Evolutionary conservation across 108 stramenopile genomes (phyloP), one percentile per base, ranked within the genome.

Genomic region (Ochromonas danica): DNA sequence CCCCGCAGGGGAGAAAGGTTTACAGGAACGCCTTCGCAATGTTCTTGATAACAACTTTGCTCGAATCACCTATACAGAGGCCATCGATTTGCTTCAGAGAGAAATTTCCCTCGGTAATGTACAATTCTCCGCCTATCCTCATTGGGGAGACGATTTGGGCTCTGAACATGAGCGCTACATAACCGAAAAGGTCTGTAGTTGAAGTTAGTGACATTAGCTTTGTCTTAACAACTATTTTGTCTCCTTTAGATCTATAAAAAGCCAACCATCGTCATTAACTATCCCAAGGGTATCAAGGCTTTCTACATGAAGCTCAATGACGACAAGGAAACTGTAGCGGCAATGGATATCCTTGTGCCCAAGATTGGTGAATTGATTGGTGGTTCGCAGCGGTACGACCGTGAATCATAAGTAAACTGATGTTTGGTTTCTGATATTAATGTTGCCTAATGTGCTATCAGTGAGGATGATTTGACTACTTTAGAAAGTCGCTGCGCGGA

Each of bases 221-320:
- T 41, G 1, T 60, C 25, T 60, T 25, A 22, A 60, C 57, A 22
- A 25, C 57, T 25, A 60, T 25, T 25, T 60, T 33, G 88, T 88
- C 80, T 89, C 93, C 60, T n/a, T n/a, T n/a, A n/a, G n/a, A n/a
- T n/a, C n/a, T 92, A 89, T 81, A 90, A 92, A 78, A 86, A 87
- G 62, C 94, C 94, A 63, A 92, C 92, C 67, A 86, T 93, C 71
- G 89, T 96, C 30, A 94, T 91, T 36, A 89, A 96, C 86, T 96
- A 93, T 90, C 95, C 95, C 22, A 86, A 91, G 71, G 90, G 91
- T 71, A 96, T 96, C 81, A 96, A 96, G 88, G 92, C 94, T 10
- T 96, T 96, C 80, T 96, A 96, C 90, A 96, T 96, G 95, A 90
- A 90, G 43, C 90, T 92, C 70, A 84, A 91, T 82, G 92, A 90